Evolutionary conservation across 2,329 filamentous ascomycete genomes (phyloP).

Genomic region (Sodiomyces alkalinus): DNA sequence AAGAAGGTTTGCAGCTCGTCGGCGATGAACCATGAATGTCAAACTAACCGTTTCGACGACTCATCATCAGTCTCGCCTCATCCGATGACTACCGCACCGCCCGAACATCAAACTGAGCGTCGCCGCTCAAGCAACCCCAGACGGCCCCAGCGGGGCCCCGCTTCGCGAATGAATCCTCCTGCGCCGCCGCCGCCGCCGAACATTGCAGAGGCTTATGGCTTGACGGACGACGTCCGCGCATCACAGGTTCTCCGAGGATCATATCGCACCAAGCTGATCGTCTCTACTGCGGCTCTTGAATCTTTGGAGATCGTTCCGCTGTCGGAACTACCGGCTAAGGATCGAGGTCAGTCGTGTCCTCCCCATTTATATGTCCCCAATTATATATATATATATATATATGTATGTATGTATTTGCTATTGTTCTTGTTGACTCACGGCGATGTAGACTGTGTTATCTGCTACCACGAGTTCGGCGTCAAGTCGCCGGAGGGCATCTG

Average conservation of each 20-base stretch:
- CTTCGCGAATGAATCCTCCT: not conserved
- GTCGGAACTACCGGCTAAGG: conserved; percentile 26
- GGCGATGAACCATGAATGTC: too few species aligned
- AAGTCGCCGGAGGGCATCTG: conserved; percentile 40
- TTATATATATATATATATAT: too few species aligned
- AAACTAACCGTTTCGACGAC: too few species aligned
- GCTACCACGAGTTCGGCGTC: conserved; percentile 46
- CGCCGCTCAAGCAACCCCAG: conserved; percentile 1
- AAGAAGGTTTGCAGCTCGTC: too few species aligned
- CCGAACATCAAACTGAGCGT: not conserved
- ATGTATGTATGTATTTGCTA: too few species aligned
- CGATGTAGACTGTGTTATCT: conserved; percentile 41
- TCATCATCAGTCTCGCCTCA: too few species aligned
- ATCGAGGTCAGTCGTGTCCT: conserved; percentile 27
- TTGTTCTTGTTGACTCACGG: too few species aligned
- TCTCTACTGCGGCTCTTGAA: conserved; percentile 28
- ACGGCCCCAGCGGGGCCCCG: not conserved
- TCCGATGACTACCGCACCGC: too few species aligned
- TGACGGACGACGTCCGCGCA: not conserved
- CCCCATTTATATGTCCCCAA: too few species aligned
- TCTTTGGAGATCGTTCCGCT: conserved; percentile 31
- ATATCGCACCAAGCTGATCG: conserved; percentile 26
- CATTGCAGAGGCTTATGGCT: too few species aligned
- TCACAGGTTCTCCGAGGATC: conserved; percentile 31
- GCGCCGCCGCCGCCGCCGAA: too few species aligned